Base-by-base conservation (phyloP, 768 basidiomycete species). In the Russula dissimulans region DNA sequence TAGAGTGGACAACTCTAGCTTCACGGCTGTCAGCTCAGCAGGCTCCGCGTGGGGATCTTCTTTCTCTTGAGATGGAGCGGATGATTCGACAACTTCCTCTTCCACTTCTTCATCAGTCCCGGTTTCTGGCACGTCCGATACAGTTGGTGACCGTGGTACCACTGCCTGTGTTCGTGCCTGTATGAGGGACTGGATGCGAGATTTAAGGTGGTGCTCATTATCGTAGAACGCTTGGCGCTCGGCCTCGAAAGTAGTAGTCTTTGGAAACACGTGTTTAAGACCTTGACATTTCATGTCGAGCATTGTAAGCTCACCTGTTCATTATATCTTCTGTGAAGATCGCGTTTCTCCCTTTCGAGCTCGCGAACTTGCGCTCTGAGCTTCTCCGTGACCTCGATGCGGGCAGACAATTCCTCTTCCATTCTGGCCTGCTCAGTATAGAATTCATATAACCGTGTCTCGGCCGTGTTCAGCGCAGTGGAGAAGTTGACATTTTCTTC, bases 201-300 rank as follows among this genome's bases (percentile, higher is more conserved):
- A 88, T 73, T 92, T 93, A 65, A 94, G 84, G 71, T 93, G 91
- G 69, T 94, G 89, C 68, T 95, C 92, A 68, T 91, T 92, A 72
- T 95, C 92, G 69, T 92, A 92, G 72, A 93, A 89, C 15, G 91
- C 81, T 70, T 94, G 91, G 38, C 93, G 86, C 72, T 95, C 93
- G 8, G 90, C 88, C 69, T 95, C 93, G 69, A 94, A 95, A 3
- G 88, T 87, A 17, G 82, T 76, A n/a, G 85, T 86, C 91, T 95
- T 56, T 56, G 43, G 43, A 39, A 61, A 51, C 29, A 31, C 31
- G 17, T 15, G 44, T 51, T 56, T n/a, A 46, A 10, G 10, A 4
- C 11, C 63, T 64, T 63, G 10, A 51, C 52, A 44, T 56, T 43
- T 47, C 36, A 51, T 59, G 39, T 49, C 22, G 60, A 52, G 54